Evolutionary conservation across 176 grass and related monocot species (phyloP).

Genomic region (Oryza australiensis): DNA sequence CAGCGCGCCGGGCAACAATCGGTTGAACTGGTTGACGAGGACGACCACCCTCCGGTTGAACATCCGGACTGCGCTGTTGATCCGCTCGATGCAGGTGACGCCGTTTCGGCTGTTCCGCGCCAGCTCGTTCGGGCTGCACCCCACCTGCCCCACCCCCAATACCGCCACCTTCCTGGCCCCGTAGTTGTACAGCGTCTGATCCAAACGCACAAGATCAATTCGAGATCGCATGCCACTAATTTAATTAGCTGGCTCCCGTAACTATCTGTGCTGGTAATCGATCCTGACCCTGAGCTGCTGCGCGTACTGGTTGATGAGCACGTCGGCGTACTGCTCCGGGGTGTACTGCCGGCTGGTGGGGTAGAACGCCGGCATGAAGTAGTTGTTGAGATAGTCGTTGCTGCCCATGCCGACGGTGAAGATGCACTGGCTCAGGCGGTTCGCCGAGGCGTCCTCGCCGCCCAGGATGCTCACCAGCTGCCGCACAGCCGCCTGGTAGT

Average conservation of each 20-base stretch:
- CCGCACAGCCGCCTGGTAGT: constrained; percentile 74
- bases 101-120: constrained; percentile 78
- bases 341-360: constrained; percentile 63
- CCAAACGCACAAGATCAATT: background rate
- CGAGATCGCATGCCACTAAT: background rate
- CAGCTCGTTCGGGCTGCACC: constrained; percentile 85
- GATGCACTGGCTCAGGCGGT: constrained; percentile 86
- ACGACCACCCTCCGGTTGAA: constrained; percentile 67
- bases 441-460: constrained; percentile 61
- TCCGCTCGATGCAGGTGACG: constrained; percentile 52
- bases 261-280: background rate
- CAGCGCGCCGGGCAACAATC: constrained; percentile 55
- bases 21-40: constrained; percentile 73
- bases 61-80: constrained; percentile 74
- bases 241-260: background rate
- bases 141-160: constrained; percentile 80
- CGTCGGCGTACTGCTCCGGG: constrained; percentile 72
- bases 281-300: constrained; percentile 56
- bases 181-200: constrained; percentile 63
- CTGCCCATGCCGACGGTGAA: constrained; percentile 90
- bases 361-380: constrained; percentile 91
- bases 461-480: constrained; percentile 70
- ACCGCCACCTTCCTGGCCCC: constrained; percentile 89
- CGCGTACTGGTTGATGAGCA: constrained; percentile 60
- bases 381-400: constrained; percentile 99